Evolutionary conservation across 176 grass and related monocot species (phyloP).

Genomic region (Aechmea fasciata): DNA sequence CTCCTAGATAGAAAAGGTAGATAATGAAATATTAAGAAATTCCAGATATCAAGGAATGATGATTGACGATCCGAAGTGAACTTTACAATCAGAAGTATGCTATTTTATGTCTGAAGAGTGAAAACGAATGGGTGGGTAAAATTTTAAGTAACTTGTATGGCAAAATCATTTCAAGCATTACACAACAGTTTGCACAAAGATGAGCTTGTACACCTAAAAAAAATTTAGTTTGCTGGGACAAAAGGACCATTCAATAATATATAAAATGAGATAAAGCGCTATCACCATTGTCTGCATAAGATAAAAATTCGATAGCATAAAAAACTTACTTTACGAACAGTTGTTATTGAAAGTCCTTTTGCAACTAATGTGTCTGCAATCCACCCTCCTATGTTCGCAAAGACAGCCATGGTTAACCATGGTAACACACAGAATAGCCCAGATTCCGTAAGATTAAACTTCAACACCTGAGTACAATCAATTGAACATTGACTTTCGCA

Average conservation of each 20-base stretch:
- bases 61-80: background rate
- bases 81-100: background rate
- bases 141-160: background rate
- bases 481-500: background rate
- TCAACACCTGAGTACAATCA: slow-evolving; percentile 61
- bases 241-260: background rate
- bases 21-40: background rate
- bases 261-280: background rate
- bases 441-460: slow-evolving; percentile 92
- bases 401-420: slow-evolving; percentile 93
- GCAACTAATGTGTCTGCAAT: slow-evolving; percentile 84
- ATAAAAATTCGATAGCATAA: slow-evolving; percentile 3
- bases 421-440: slow-evolving; percentile 86
- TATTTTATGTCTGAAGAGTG: background rate
- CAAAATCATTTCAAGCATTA: background rate
- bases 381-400: slow-evolving; percentile 89
- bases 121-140: background rate
- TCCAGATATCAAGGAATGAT: background rate
- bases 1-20: too few species aligned
- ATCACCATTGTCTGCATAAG: background rate
- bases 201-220: too few species aligned
- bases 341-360: slow-evolving; percentile 77
- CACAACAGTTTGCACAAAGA: background rate
- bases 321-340: slow-evolving; percentile 68
- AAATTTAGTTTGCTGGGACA: too few species aligned